Conservation (phyloP, 2,329 filamentous ascomycete species). For the Trichoderma sp. region DNA sequence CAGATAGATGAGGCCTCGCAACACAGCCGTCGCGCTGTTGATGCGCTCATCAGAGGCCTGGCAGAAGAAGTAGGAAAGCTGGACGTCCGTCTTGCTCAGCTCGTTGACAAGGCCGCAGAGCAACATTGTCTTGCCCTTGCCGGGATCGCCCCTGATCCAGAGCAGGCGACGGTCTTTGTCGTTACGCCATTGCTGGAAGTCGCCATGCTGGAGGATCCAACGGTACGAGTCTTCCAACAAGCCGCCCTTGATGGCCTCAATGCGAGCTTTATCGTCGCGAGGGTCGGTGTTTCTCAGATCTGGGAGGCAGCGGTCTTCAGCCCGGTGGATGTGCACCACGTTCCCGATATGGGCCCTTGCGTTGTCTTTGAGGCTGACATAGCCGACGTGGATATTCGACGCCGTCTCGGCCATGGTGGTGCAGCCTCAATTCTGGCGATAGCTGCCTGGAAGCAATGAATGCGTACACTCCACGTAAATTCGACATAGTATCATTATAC, state of each 20-base stretch:
- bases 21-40: slow-evolving; percentile 43
- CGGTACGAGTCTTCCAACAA: background rate
- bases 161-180: slow-evolving; percentile 9
- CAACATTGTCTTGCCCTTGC: slow-evolving; percentile 40
- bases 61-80: slow-evolving; percentile 11
- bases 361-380: no score
- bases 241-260: background rate
- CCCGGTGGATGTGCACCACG: no score
- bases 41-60: slow-evolving; percentile 33
- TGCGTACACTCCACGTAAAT: no score
- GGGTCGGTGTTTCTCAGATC: background rate
- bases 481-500: no score
- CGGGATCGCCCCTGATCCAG: no score
- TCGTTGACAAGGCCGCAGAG: slow-evolving; percentile 39
- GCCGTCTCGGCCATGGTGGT: no score
- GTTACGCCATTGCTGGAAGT: slow-evolving; percentile 13
- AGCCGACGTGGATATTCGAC: no score
- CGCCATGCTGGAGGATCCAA: background rate
- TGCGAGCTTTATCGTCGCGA: background rate
- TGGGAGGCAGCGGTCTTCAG: slow-evolving; percentile 23
- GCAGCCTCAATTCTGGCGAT: no score
- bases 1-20: slow-evolving; percentile 38
- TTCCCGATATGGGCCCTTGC: no score
- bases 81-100: no score
- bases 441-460: no score